Base-by-base conservation (phyloP, 1,284 basidiomycete genomes). In the Trametes sp. region DNA sequence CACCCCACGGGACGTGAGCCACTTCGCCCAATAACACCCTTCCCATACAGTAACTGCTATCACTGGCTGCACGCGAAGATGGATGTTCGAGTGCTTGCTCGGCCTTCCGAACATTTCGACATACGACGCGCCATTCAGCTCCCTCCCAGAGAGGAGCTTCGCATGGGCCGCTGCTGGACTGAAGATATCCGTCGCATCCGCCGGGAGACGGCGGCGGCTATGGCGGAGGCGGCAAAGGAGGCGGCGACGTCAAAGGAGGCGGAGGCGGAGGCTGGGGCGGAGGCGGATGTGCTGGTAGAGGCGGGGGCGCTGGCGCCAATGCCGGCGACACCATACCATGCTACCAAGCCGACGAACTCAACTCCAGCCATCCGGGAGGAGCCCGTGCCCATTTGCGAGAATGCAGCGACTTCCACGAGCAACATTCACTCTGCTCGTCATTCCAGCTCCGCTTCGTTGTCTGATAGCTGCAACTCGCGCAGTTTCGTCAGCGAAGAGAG, bases 21-120 rank as follows among this genome's bases (percentile, higher is more conserved):
- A 9, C 19, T 64, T 2, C 58, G 35, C 16, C 26, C 58, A 5
- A 31, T 42, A 0, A 24, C 26, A 4, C 33, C 33, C 33, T 52
- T 52, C 50, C 50, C 50, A 9, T 52, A 23, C 50, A 31, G 26
- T 13, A 35, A 52, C 21, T 62, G 61, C 46, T 62, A 54, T 28
- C 58, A 59, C 44, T 59, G 58, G 52, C 1, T 19, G 0, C n/a
- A 44, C 1, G 5, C 11, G 19, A n/a, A 38, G 19, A 28, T 42
- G 28, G 28, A 23, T 1, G 16, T 54, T 14, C 31, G 58, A 2
- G 51, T 59, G 0, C 24, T 3, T 0, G 35, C 50, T 7, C 28
- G n/a, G 16, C 42, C n/a, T n/a, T n/a, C 42, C 2, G 42, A 45
- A 13, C 21, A 24, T 21, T 45, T 45, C 11, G 42, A 45, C 42